Evolutionary conservation across 768 basidiomycete species (phyloP), one percentile per base, ranked within the genome.

Genomic region (Boletus subcaerulescens): DNA sequence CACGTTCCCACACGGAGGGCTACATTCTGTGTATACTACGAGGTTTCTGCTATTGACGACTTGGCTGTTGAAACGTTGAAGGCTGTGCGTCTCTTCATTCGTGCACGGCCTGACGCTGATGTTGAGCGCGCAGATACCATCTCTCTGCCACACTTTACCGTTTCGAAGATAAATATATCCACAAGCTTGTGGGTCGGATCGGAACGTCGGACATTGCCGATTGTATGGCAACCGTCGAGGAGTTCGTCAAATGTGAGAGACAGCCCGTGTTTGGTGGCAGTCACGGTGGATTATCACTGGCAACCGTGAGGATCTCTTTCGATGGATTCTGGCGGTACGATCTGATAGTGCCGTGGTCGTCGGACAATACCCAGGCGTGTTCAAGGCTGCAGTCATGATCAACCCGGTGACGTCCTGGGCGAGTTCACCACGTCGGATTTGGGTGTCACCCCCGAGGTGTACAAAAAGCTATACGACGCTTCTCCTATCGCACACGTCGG

Each of bases 191-290:
- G 0, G 83, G 85, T 0, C 67, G 76, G 18, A 81, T 84, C 46
- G 85, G 86, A n/a, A 71, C 73, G 2, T 71, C 84, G 9, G 86
- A 89, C 56, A 81, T 87, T 12, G 71, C 79, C 44, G 83, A 86
- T 45, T 84, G 24, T 24, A 22, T 24, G 24, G 5, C 24, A 5
- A 5, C 81, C 5, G 74, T 77, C 0, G 65, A 71, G 26, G 73
- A 82, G 56, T 75, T 87, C 36, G 68, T 82, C 32, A 62, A 72
- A 12, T 62, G 77, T 3, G 80, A 80, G 4, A 78, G 77, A 56
- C 76, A 24, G 24, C 4, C 1, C 24, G 24, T 4, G 4, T 4
- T 4, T 4, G 4, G 24, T 24, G 4, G 24, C 24, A 5, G 24
- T 5, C 24, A 24, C 4, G 4, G 24, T 24, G 24, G 24, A 24